Conservation (phyloP, 257 asterid species). For the Mitragyna speciosa region DNA sequence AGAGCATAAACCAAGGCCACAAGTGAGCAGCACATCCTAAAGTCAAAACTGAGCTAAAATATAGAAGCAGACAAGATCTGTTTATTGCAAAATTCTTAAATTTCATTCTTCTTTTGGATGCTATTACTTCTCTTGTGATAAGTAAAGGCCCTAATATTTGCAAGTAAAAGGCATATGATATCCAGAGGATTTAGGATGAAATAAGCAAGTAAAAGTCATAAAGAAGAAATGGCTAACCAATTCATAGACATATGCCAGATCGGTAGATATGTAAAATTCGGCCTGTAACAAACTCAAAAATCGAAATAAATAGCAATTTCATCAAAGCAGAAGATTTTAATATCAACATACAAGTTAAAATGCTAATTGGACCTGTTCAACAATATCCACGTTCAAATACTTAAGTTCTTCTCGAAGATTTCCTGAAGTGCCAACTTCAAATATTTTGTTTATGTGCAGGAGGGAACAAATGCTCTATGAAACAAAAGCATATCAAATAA, state of each 20-base stretch:
- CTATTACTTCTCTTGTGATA: background rate
- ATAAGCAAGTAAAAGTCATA: background rate
- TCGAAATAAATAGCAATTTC: constrained; percentile 1
- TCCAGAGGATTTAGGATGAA: background rate
- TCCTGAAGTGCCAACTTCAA: constrained; percentile 88
- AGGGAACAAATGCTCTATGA: constrained; percentile 78
- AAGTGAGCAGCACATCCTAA: background rate
- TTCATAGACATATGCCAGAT: constrained; percentile 79
- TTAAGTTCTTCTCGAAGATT: constrained; percentile 65
- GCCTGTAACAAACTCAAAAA: constrained; percentile 55
- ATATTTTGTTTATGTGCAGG: constrained; percentile 85
- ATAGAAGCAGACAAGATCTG: background rate
- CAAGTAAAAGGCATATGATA: background rate
- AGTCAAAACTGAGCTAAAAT: background rate
- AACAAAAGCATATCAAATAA: constrained; percentile 19
- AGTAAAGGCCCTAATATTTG: background rate
- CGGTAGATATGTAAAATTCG: constrained; percentile 59
- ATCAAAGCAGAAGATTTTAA: background rate
- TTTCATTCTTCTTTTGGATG: background rate
- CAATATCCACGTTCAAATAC: constrained; percentile 66
- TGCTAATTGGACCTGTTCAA: constrained; percentile 56
- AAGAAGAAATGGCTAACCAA: constrained; percentile 49
- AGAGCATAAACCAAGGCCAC: constrained; percentile 2
- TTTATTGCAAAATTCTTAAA: background rate
- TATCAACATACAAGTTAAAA: background rate